These are phyloP conservation scores for Saccharomycopsis fodiens DNA, from an alignment of 805 yeast species.

Conservation along the genomic window DNA sequence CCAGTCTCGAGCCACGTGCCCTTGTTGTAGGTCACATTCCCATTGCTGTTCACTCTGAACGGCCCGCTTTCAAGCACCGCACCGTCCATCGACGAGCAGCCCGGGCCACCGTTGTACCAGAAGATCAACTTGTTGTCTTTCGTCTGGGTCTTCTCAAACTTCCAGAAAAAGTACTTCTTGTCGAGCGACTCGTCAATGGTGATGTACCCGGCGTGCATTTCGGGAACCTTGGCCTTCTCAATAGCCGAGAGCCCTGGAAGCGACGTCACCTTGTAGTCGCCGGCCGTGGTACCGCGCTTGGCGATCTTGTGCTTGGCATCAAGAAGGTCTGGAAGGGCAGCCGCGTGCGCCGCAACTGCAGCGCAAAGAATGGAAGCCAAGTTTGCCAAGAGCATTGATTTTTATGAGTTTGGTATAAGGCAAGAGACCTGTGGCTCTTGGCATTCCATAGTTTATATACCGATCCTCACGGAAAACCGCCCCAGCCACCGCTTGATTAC, in stretches of 20 bases:
- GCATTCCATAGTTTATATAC: too few relatives aligned
- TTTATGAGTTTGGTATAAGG: too few relatives aligned
- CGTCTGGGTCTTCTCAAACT: slow-evolving; percentile 31
- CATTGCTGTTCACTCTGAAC: slow-evolving; percentile 38
- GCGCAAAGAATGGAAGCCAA: too few relatives aligned
- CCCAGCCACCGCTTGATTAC: too few relatives aligned
- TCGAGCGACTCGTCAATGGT: slow-evolving; percentile 44
- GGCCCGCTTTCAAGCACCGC: slow-evolving; percentile 77
- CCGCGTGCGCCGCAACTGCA: too few relatives aligned
- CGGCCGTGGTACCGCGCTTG: too few relatives aligned
- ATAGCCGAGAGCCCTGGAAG: slow-evolving; percentile 18
- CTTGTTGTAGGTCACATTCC: slow-evolving; percentile 34
- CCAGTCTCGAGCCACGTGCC: slow-evolving; percentile 66
- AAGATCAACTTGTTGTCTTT: slow-evolving; percentile 38
- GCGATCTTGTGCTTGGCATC: too few relatives aligned
- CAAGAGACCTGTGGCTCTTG: too few relatives aligned
- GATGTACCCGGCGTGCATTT: slow-evolving; percentile 61
- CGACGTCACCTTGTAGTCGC: slow-evolving; percentile 7
- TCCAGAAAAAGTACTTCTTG: slow-evolving; percentile 66
- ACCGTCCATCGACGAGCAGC: slow-evolving; percentile 83
- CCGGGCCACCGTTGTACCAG: slow-evolving; percentile 87
- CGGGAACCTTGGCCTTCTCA: slow-evolving; percentile 7
- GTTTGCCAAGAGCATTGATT: too few relatives aligned
- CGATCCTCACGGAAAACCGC: too few relatives aligned
- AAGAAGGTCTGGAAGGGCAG: too few relatives aligned